Conservation (phyloP, 768 basidiomycete genomes). For the Strobilomyces confusus region DNA sequence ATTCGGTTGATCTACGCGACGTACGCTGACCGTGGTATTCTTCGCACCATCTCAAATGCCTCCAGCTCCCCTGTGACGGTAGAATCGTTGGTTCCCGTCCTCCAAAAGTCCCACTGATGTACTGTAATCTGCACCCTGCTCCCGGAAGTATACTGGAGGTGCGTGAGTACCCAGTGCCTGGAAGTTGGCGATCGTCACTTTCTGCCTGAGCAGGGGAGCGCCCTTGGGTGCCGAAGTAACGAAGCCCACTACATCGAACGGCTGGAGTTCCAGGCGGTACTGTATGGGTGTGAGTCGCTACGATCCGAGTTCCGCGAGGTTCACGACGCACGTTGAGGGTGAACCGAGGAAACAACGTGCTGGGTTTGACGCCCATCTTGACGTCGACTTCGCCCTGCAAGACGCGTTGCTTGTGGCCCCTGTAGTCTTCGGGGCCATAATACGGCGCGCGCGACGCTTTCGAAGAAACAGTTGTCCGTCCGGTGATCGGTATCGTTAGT, state of each 20-base stretch:
- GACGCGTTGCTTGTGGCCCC: slow-evolving; percentile 30
- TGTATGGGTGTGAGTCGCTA: slow-evolving; percentile 16
- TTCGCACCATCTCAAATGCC: not conserved
- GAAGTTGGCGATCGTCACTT: slow-evolving; percentile 37
- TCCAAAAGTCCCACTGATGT: slow-evolving; percentile 49
- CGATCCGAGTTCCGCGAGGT: not conserved
- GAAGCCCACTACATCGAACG: slow-evolving; percentile 43
- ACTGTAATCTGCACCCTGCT: slow-evolving; percentile 45
- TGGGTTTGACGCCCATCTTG: slow-evolving; percentile 41
- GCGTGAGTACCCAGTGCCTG: slow-evolving; percentile 43
- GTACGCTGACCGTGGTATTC: too few species aligned
- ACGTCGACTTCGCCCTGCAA: slow-evolving; percentile 52
- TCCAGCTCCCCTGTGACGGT: slow-evolving; percentile 17
- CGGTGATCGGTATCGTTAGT: slow-evolving; percentile 36
- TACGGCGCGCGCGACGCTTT: slow-evolving; percentile 39
- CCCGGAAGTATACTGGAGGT: slow-evolving; percentile 49
- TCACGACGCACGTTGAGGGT: slow-evolving; percentile 40
- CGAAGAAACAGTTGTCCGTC: slow-evolving; percentile 45
- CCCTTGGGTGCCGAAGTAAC: slow-evolving; percentile 19
- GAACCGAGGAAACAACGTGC: slow-evolving; percentile 42
- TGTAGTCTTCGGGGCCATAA: slow-evolving; percentile 41
- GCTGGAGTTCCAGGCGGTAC: slow-evolving; percentile 45
- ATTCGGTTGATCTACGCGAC: too few species aligned
- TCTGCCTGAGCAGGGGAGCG: slow-evolving; percentile 36
- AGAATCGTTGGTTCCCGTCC: slow-evolving; percentile 54